phyloP scores from a whole-genome alignment of 2,329 filamentous ascomycete species.

The Chaetomiaceae sp. region DNA sequence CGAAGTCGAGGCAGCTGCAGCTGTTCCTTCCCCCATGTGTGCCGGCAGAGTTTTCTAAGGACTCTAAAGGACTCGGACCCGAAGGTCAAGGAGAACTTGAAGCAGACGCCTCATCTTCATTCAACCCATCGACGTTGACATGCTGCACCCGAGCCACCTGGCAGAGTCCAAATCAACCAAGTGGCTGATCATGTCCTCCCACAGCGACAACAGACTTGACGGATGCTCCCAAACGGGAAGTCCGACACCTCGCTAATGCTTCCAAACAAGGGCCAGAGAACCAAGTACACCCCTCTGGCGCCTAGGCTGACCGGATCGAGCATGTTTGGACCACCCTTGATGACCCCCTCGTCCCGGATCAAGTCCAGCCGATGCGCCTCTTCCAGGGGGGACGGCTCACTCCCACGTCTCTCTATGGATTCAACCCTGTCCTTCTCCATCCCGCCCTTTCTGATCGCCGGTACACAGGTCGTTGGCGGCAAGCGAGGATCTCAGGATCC shows the following conservation, averaged over 20 bases:
- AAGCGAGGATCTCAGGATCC: conserved; percentile 17
- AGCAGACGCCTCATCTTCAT: too few species aligned
- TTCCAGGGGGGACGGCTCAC: conserved; percentile 20
- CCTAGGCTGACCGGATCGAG: background rate
- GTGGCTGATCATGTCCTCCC: too few species aligned
- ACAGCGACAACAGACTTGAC: too few species aligned
- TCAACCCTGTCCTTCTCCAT: conserved; percentile 1
- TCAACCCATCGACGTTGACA: too few species aligned
- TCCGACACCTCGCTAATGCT: conserved; percentile 11
- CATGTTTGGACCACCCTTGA: conserved; percentile 18
- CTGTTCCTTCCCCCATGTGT: too few species aligned
- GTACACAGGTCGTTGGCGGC: conserved; percentile 13
- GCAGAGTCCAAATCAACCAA: too few species aligned
- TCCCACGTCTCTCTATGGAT: background rate
- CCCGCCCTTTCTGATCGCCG: conserved; percentile 19
- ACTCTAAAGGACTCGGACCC: too few species aligned
- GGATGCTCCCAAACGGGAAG: conserved; percentile 9
- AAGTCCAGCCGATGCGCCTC: conserved; percentile 20
- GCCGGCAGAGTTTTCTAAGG: too few species aligned
- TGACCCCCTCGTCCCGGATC: conserved; percentile 26
- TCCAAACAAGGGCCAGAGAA: conserved; percentile 13
- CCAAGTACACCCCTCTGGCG: conserved; percentile 5
- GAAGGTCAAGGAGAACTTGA: too few species aligned
- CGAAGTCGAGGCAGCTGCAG: background rate
- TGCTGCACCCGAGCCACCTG: too few species aligned